Evolutionary conservation across 306 rosid genomes (phyloP), one percentile per base, ranked within the genome.

Genomic region (Pyrus pyrifolia): DNA sequence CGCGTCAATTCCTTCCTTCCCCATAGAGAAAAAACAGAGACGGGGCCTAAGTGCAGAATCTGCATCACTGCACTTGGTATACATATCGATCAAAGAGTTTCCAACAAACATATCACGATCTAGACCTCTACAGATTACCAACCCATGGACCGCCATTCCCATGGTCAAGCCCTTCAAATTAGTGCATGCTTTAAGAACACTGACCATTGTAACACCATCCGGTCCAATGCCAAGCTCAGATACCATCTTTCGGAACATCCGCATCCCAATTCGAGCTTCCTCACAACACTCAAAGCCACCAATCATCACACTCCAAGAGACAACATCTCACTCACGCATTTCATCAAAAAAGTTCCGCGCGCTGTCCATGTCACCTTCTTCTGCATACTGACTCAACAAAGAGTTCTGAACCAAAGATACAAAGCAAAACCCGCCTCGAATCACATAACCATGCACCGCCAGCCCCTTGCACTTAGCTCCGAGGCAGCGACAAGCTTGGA

Each of bases 31-130:
- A 27, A 27, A 85, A 72, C 80, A 85, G 76, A 0, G 78, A 72
- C 15, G 80, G 22, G 40, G 82, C 88, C 78, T 49, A 19, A 72
- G 57, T 2, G 91, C 85, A 45, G 87, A 80, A 71, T 77, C 71
- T 11, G 63, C 80, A 66, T 82, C 80, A 4, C 8, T 17, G 42
- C 85, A 75, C 73, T 82, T 82, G 38, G 91, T 78, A 80, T 87
- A 85, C 85, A 82, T 78, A 71, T 87, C 85, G 57, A 87, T 80
- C n/a, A 84, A 65, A 71, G 91, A 84, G 81, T 85, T 87, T 25
- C 82, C 76, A 52, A 87, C 81, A 69, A 82, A 87, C 22, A 82
- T 6, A 57, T 82, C 88, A 69, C 31, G 71, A 33, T 71, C 80
- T 51, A 85, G 83, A 67, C 88, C 87, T 72, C 88, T 80, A 45